Conservation (phyloP, 257 asterid genomes). For the Penstemon eatonii region DNA sequence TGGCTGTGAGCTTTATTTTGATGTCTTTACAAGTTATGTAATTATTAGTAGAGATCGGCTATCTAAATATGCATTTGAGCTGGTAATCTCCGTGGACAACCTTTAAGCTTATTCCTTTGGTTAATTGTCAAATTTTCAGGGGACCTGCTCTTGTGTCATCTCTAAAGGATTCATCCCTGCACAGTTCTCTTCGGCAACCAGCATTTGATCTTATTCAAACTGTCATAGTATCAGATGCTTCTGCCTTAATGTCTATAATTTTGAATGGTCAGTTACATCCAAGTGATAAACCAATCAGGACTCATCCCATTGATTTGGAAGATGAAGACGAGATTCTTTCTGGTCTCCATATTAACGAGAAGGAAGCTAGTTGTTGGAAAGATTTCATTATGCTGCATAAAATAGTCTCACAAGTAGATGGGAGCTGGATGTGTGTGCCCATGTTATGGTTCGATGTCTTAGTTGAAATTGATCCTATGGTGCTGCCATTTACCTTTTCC, state of each 20-base stretch:
- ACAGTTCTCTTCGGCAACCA: slow-evolving; percentile 87
- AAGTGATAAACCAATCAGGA: slow-evolving; percentile 45
- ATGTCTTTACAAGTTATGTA: slow-evolving; percentile 20
- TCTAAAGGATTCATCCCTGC: slow-evolving; percentile 74
- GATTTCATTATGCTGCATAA: slow-evolving; percentile 70
- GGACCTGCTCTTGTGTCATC: slow-evolving; percentile 90
- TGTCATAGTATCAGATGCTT: slow-evolving; percentile 85
- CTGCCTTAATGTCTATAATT: slow-evolving; percentile 66
- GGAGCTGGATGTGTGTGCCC: slow-evolving; percentile 94
- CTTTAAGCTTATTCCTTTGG: slow-evolving; percentile 14
- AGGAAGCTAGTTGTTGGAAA: slow-evolving; percentile 75
- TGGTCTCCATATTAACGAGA: slow-evolving; percentile 47
- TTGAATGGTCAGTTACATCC: slow-evolving; percentile 56
- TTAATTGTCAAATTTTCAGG: slow-evolving; percentile 47
- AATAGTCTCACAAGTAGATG: slow-evolving; percentile 58
- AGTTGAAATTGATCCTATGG: slow-evolving; percentile 71
- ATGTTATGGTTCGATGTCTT: slow-evolving; percentile 96
- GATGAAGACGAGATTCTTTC: slow-evolving; percentile 58
- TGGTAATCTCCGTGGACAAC: slow-evolving; percentile 15
- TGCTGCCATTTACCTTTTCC: slow-evolving; percentile 76
- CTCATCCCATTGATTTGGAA: slow-evolving; percentile 45
- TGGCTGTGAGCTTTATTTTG: slow-evolving; percentile 29
- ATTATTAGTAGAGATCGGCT: slow-evolving; percentile 19
- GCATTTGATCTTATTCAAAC: slow-evolving; percentile 89
- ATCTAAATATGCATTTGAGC: slow-evolving; percentile 21